Base-by-base conservation (phyloP, 2,329 filamentous ascomycete genomes). In the Arthrobotrys megalospora region DNA sequence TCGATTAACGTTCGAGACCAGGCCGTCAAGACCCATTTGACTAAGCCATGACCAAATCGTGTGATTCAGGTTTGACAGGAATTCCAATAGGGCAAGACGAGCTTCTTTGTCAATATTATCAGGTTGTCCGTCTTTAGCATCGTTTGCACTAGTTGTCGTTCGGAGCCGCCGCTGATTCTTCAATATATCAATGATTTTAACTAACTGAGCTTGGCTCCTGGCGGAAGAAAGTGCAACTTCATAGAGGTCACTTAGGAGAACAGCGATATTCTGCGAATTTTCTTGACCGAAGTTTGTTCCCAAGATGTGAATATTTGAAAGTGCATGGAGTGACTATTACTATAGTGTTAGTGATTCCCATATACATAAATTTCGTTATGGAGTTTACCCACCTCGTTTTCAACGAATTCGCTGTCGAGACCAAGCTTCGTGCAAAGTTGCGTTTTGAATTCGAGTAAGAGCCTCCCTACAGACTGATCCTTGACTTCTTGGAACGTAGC, bases 31-130 rank as follows among this genome's bases (percentile, higher is more conserved):
- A 43, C 47, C 32, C 4, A 55, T 11, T 24, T 53, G 24, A 3
- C n/a, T 47, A 55, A 72, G 67, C 75, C 66, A 78, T 34, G 62
- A 67, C 75, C 67, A 67, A 8, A 78, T 72, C 34, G 67, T 78
- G 8, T 55, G 34, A 28, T 78, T 78, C 5, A 78, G 48, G 19
- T 36, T 48, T n/a, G 53, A 67, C n/a, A 78, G 32, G 38, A 72
- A 78, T 24, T 68, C 65, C 11, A 78, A 48, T 3, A 78, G 32
- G 1, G 60, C 63, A 24, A 78, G 45, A 14, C 52, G 67, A 10
- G 58, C 60, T 7, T 55, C 60, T 24, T 45, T 45, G 36, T 78
- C 75, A 48, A 78, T 72, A 24, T 58, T 64, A n/a, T 63, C 41
- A n/a, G 60, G 53, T n/a, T 66, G 63, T 11, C 53, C 70, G 38